Base-by-base conservation (phyloP, 768 basidiomycete genomes). In the Paxillus rubicundulus region DNA sequence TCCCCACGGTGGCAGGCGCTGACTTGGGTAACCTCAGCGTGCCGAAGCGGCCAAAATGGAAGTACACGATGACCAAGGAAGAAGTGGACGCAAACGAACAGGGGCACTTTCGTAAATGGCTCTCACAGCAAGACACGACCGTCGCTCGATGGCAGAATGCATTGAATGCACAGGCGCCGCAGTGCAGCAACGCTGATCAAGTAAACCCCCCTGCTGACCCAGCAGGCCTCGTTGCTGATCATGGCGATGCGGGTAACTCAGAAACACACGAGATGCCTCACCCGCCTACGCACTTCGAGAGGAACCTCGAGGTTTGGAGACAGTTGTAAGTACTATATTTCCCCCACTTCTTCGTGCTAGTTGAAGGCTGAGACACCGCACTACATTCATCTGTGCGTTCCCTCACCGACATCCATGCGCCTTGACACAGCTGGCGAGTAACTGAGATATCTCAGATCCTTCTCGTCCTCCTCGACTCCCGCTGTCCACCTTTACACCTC, bases 231-330 rank as follows among this genome's bases (percentile, higher is more conserved):
- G 50, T 58, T 7, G 45, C 52, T 16, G 36, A 45, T 43, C 13
- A 9, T 50, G 18, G 50, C 43, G 49, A 32, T 41, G 45, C 16
- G 43, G 58, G 45, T 14, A 58, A 54, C 40, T 67, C 59, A 45
- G 58, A 56, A 33, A 54, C 54, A n/a, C 45, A 34, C 4, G 45
- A 30, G 12, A 74, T 85, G 78, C 84, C 83, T 9, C 71, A 73
- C 40, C 87, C 89, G 4, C 84, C 87, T 2, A 85, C 87, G 1
- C 85, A 86, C 69, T 97, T 84, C 67, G 94, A 97, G 70, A 80
- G 89, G 38, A 97, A 98, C 67, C 62, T 97, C 41, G 90, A 97
- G 64, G 93, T 97, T 13, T 98, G 94, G 94, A 73, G 95, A 56
- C 96, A 98, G 72, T 72, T 98, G 84, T 91, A 68, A 60, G 87